Percentiles rank a stretch among this genome's conserved stretches.
These are phyloP conservation scores for Scutellaria baicalensis DNA, from an alignment of 257 asterid species.

Conservation along the genomic window DNA sequence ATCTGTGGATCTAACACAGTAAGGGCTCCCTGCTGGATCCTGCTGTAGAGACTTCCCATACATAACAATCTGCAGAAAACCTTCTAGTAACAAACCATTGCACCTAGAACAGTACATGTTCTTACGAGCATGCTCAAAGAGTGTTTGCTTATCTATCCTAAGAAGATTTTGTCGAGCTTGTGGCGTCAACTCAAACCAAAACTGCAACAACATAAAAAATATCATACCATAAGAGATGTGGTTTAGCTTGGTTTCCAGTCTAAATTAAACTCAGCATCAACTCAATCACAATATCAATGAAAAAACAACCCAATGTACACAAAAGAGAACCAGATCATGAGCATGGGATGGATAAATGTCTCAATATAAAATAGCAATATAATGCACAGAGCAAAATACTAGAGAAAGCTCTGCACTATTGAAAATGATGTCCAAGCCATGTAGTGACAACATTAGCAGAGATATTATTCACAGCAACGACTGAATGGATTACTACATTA, in stretches of 20 bases:
- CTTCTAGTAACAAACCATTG: slow-evolving; percentile 94
- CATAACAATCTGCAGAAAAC: slow-evolving; percentile 81
- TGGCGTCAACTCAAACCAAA: slow-evolving; percentile 80
- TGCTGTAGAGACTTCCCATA: slow-evolving; percentile 85
- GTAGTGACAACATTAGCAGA: not conserved
- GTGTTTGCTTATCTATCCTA: slow-evolving; percentile 81
- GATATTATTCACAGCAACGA: not conserved
- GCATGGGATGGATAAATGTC: not conserved
- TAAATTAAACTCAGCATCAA: not conserved
- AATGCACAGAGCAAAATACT: not conserved
- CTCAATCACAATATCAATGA: not conserved
- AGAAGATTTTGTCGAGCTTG: slow-evolving; percentile 75
- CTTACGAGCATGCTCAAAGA: slow-evolving; percentile 95
- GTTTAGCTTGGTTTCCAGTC: not conserved
- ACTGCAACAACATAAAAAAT: slow-evolving; percentile 45
- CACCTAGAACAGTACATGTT: slow-evolving; percentile 98
- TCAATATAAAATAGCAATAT: not conserved
- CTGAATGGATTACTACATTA: not conserved
- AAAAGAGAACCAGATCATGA: not conserved
- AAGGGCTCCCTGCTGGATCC: slow-evolving; percentile 42
- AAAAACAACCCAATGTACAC: not conserved
- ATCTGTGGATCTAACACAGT: slow-evolving; percentile 30
- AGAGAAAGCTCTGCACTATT: not conserved
- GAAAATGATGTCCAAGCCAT: not conserved
- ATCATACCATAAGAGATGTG: not conserved